phyloP scores from a whole-genome alignment of 164 flowering plant genomes.

The Kingdonia uniflora region DNA sequence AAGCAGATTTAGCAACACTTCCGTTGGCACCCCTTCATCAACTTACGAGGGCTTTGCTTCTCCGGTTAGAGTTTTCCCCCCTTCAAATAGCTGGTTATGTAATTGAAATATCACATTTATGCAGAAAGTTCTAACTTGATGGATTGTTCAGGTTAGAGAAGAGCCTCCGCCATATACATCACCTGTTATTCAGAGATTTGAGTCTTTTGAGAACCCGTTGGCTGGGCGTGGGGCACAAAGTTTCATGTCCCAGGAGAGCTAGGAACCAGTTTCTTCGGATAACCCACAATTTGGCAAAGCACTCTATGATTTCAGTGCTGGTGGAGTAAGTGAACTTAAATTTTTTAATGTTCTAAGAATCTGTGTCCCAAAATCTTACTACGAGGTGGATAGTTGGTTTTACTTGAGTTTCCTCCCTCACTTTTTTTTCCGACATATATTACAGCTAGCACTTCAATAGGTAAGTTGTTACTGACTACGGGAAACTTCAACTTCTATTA shows the following conservation, averaged over 20 bases:
- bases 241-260: conserved; percentile 52
- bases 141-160: conserved; percentile 66
- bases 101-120: background rate
- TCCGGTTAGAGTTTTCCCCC: conserved; percentile 37
- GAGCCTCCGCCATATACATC: conserved; percentile 81
- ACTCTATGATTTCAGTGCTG: conserved; percentile 95
- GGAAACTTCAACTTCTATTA: conserved; percentile 5
- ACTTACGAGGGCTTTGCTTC: conserved; percentile 43
- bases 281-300: conserved; percentile 65
- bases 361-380: conserved; percentile 19
- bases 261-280: conserved; percentile 45
- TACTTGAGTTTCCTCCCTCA: conserved; percentile 48
- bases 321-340: conserved; percentile 50
- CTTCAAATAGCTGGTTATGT: background rate
- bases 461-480: background rate
- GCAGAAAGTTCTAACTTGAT: conserved; percentile 1
- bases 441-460: too few relatives aligned
- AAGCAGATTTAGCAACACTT: conserved; percentile 43
- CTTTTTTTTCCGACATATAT: background rate
- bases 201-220: conserved; percentile 84
- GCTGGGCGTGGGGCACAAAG: conserved; percentile 55
- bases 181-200: conserved; percentile 46
- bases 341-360: too few relatives aligned
- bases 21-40: conserved; percentile 27
- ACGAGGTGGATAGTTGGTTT: conserved; percentile 99